Percentiles rank a stretch among this genome's conserved stretches.
These are phyloP conservation scores for Termitomyces sp. DNA, from an alignment of 768 basidiomycete species.

Conservation along the genomic window DNA sequence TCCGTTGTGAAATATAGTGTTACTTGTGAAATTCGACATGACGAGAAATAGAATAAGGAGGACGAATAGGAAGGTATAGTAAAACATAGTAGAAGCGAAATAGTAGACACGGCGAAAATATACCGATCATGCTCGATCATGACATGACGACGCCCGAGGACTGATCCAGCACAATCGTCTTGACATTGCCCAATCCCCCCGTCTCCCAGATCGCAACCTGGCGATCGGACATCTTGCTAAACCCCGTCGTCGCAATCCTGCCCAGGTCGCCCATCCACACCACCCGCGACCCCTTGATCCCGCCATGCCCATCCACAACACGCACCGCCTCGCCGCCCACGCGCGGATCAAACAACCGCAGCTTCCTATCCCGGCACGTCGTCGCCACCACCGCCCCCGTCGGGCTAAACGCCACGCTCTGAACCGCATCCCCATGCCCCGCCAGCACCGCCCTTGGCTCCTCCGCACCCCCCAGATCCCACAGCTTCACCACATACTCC, in stretches of 20 bases:
- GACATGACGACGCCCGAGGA: conserved; percentile 88
- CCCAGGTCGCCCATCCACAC: conserved; percentile 89
- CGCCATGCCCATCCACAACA: conserved; percentile 80
- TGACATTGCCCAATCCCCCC: conserved; percentile 65
- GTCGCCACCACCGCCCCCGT: conserved; percentile 81
- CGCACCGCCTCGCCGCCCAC: conserved; percentile 78
- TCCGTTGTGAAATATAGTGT: no score
- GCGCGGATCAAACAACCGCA: conserved; percentile 90
- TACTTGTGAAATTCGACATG: no score
- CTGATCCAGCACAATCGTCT: conserved; percentile 80
- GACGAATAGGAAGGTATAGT: no score
- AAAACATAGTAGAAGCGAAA: no score
- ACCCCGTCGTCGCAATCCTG: conserved; percentile 90
- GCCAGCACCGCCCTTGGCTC: conserved; percentile 52
- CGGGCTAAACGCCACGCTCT: conserved; percentile 76
- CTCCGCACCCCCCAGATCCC: conserved; percentile 81
- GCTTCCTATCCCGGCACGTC: conserved; percentile 89
- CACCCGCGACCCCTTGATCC: conserved; percentile 88
- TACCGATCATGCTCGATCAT: no score
- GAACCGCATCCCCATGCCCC: conserved; percentile 86
- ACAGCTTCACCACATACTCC: conserved; percentile 85
- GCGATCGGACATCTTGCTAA: conserved; percentile 94
- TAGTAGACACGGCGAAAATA: no score
- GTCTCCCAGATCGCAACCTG: conserved; percentile 91
- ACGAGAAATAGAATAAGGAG: no score